Evolutionary conservation across 495 filamentous ascomycete species (phyloP), one percentile per base, ranked within the genome.

Genomic region (Penicillium malachiteum): DNA sequence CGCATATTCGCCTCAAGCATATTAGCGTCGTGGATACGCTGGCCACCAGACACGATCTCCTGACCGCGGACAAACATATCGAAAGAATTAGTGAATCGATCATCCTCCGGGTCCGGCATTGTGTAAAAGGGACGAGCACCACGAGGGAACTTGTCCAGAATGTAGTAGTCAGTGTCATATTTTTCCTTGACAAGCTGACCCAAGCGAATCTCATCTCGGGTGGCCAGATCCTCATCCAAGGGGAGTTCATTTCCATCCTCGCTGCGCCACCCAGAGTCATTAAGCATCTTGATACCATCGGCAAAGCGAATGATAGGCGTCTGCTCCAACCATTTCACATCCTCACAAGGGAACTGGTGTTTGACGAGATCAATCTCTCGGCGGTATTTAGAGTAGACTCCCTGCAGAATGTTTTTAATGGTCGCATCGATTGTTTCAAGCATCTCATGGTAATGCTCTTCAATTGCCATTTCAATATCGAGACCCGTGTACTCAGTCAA

Each of bases 401-500:
- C 87, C 12, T 82, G 79, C 78, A 96, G 88, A 57, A 96, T 96
- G 62, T 86, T 78, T 59, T 96, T 84, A 63, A 97, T 85, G 8
- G 87, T 84, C 31, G 80, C 80, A 65, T 96, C 91, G 11, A 96
- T 76, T 45, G 86, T 79, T 41, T 87, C 73, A 9, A 89, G 75
- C 60, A 92, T 90, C 68, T 97, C 93, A 59, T 88, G 82, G 70
- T 96, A 96, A 70, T 91, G 82, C 54, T 95, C 84, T 48, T 92
- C 86, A 63, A 96, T 96, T 11, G 91, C 87, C 92, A 97, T 96
- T 71, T 97, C 93, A 48, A 97, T 62, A 86, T 97, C 93, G 52
- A 97, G 81, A 54, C 93, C 92, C 11, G 90, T 96, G 71, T 96
- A 97, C 68, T 96, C 93, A 3, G 91, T 97, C 85, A 96, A 86